phyloP scores from a whole-genome alignment of 2,329 filamentous ascomycete genomes.

The Venturia asperata region DNA sequence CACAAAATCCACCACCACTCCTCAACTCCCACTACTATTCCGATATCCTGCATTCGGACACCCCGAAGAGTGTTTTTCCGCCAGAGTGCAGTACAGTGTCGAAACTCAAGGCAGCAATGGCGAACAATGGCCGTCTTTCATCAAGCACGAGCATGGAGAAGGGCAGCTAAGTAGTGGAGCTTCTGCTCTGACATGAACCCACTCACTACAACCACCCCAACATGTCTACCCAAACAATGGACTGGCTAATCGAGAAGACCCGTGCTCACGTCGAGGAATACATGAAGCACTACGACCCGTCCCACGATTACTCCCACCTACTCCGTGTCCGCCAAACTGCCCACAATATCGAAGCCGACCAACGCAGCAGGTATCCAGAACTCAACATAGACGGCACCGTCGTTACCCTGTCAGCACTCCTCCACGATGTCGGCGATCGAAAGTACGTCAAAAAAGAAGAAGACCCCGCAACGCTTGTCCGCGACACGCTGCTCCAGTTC shows the following conservation, averaged over 20 bases:
- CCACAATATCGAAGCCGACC: constrained; percentile 52
- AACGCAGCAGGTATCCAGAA: constrained; percentile 34
- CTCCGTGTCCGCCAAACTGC: constrained; percentile 70
- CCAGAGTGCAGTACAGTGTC: background rate
- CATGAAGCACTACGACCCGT: constrained; percentile 74
- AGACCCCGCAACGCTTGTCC: constrained; percentile 47
- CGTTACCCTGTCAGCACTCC: constrained; percentile 62
- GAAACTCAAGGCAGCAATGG: background rate
- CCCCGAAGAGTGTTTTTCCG: background rate
- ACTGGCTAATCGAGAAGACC: constrained; percentile 4
- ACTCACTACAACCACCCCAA: background rate
- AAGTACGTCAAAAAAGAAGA: constrained; percentile 57
- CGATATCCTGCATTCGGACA: background rate
- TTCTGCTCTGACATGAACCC: background rate
- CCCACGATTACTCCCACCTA: constrained; percentile 83
- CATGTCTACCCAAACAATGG: background rate
- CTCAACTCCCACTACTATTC: background rate
- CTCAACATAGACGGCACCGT: constrained; percentile 45
- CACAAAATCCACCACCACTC: background rate
- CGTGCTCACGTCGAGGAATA: constrained; percentile 37
- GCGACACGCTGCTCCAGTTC: constrained; percentile 50
- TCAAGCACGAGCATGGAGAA: background rate
- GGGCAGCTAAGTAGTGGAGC: background rate
- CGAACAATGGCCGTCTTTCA: background rate
- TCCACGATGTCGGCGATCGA: constrained; percentile 85